Percentiles rank a stretch among this genome's conserved stretches.
These are phyloP conservation scores for Gomphus sp. DNA, from an alignment of 1,284 basidiomycete species.

Conservation along the genomic window DNA sequence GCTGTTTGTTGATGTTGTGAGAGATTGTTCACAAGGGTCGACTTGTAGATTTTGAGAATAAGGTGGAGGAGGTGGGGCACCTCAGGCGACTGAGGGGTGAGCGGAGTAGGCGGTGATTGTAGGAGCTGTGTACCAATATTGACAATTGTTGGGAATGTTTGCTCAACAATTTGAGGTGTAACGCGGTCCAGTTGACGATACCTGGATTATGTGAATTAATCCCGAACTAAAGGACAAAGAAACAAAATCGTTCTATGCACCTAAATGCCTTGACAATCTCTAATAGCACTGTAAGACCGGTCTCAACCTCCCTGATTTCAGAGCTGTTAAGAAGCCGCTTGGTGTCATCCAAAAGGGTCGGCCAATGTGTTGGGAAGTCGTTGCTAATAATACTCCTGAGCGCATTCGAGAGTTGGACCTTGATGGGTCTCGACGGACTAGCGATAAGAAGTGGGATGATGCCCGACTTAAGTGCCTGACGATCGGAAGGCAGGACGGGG, in stretches of 20 bases:
- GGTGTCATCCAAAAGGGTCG: conserved; percentile 50
- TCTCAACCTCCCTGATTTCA: conserved; percentile 63
- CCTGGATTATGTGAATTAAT: conserved; percentile 24
- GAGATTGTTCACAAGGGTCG: conserved; percentile 64
- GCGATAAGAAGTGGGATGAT: conserved; percentile 61
- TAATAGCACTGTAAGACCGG: conserved; percentile 66
- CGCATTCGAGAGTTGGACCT: conserved; percentile 61
- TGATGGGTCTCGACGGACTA: conserved; percentile 50
- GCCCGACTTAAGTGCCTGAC: conserved; percentile 53
- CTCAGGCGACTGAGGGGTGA: conserved; percentile 47
- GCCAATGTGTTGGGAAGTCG: conserved; percentile 74
- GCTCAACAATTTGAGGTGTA: conserved; percentile 47
- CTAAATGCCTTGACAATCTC: conserved; percentile 70
- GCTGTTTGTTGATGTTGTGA: conserved; percentile 63
- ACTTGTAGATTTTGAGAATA: conserved; percentile 77
- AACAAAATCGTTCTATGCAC: conserved; percentile 19
- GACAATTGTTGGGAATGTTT: conserved; percentile 67
- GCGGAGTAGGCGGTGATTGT: conserved; percentile 34
- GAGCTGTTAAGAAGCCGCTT: conserved; percentile 53
- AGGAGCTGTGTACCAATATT: conserved; percentile 59
- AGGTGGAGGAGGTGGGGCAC: conserved; percentile 73
- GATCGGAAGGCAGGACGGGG: conserved; percentile 57
- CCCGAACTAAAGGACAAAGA: neutral
- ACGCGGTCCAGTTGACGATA: conserved; percentile 56
- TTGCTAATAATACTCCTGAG: conserved; percentile 61